Evolutionary conservation across 2,329 filamentous ascomycete species (phyloP).

Genomic region (Bretziella fagacearum): DNA sequence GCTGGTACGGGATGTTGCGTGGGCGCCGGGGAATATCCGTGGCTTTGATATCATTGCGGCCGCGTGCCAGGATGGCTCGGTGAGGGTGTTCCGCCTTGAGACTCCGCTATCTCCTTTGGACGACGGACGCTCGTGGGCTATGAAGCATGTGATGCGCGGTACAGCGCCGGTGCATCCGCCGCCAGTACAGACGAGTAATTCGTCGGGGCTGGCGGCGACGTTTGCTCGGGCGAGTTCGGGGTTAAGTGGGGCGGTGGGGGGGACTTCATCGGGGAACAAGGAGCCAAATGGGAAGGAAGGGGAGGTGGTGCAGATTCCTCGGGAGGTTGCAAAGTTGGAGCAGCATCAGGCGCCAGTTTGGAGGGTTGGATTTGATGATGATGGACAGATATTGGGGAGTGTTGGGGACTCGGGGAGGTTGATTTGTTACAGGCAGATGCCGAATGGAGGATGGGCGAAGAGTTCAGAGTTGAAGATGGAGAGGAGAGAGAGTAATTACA

Average conservation of each 20-base stretch:
- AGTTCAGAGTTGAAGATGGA: conserved; percentile 43
- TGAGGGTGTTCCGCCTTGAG: conserved; percentile 72
- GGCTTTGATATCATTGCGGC: conserved; percentile 85
- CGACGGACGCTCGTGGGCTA: conserved; percentile 35
- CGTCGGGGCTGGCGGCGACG: conserved; percentile 6
- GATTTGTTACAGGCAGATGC: conserved; percentile 43
- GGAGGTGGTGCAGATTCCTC: conserved; percentile 45
- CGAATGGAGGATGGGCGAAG: conserved; percentile 40
- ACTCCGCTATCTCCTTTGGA: conserved; percentile 31
- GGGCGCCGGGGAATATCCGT: conserved; percentile 80
- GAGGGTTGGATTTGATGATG: conserved; percentile 53
- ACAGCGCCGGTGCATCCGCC: not conserved
- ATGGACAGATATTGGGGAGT: conserved; percentile 56
- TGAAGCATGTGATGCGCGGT: conserved; percentile 20
- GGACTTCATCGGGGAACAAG: conserved; percentile 17
- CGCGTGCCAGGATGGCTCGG: conserved; percentile 77
- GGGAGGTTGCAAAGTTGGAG: conserved; percentile 49
- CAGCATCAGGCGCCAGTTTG: conserved; percentile 56
- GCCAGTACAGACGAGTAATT: not conserved
- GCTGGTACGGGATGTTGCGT: conserved; percentile 73
- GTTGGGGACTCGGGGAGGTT: conserved; percentile 60
- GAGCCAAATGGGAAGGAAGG: conserved; percentile 31
- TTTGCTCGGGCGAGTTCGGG: conserved; percentile 15
- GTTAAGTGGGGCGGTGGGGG: not conserved
- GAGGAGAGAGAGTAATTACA: conserved; percentile 27